Conservation (phyloP, 768 basidiomycete species). For the Hericium rajendrae region DNA sequence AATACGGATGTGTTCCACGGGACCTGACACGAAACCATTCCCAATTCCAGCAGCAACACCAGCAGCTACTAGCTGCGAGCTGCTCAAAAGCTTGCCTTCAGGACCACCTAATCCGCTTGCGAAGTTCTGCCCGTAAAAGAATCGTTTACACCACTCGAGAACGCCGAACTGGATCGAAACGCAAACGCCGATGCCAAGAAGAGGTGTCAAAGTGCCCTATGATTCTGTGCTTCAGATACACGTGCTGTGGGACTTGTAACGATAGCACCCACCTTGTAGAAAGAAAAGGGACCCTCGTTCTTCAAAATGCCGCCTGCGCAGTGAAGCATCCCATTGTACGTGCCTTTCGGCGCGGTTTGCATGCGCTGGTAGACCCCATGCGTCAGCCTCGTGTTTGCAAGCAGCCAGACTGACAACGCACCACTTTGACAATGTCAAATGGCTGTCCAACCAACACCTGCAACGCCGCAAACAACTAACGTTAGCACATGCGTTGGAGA, state of each 20-base stretch:
- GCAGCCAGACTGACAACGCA: conserved; percentile 30
- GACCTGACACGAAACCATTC: conserved; percentile 89
- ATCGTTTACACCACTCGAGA: conserved; percentile 77
- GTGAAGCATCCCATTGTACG: conserved; percentile 79
- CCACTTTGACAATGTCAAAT: conserved; percentile 97
- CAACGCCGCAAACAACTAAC: conserved; percentile 6
- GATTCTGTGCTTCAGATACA: background rate
- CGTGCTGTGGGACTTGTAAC: background rate
- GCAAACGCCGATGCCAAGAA: conserved; percentile 88
- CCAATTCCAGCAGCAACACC: conserved; percentile 84
- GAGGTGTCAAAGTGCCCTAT: conserved; percentile 83
- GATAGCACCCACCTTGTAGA: conserved; percentile 68
- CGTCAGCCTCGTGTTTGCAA: background rate
- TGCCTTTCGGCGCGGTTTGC: conserved; percentile 89
- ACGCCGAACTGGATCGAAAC: conserved; percentile 95
- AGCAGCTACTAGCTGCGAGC: conserved; percentile 58
- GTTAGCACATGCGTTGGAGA: conserved; percentile 5
- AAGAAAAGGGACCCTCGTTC: conserved; percentile 87
- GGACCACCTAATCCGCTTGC: conserved; percentile 50
- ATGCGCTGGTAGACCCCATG: conserved; percentile 48
- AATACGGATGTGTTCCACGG: conserved; percentile 96
- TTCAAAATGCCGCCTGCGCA: conserved; percentile 87
- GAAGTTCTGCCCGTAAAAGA: conserved; percentile 58
- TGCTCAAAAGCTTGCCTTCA: conserved; percentile 49
- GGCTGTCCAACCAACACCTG: conserved; percentile 88